Evolutionary conservation across 345 rosid species (phyloP).

Genomic region (Diplotaxis tenuifolia): DNA sequence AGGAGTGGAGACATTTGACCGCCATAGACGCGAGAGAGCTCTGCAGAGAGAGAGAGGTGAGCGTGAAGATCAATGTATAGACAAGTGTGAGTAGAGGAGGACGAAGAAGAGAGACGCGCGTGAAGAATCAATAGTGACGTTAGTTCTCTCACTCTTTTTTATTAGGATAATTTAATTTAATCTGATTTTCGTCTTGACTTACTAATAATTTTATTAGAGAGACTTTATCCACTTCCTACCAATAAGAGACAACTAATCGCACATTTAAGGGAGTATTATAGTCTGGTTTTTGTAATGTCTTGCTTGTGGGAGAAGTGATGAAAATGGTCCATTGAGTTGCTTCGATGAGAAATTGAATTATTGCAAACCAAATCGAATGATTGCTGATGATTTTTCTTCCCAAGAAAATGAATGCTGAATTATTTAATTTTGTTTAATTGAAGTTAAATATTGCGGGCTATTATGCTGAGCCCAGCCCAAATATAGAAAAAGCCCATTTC

Average conservation of each 20-base stretch:
- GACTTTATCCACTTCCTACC: conserved; percentile 25
- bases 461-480: no score
- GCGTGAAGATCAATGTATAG: conserved; percentile 25
- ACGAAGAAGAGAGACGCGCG: conserved; percentile 28
- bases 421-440: no score
- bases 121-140: conserved; percentile 20
- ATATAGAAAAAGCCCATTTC: not conserved
- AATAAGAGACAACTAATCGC: not conserved
- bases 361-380: conserved; percentile 24
- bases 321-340: conserved; percentile 21
- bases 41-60: not conserved
- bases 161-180: not conserved
- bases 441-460: no score
- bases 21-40: conserved; percentile 26
- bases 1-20: conserved; percentile 14
- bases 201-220: not conserved
- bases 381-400: not conserved
- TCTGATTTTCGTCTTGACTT: not conserved
- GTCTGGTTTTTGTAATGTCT: not conserved
- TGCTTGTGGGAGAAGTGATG: conserved; percentile 35
- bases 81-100: conserved; percentile 12
- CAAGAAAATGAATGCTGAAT: no score
- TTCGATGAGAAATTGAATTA: not conserved
- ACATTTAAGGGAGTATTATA: not conserved
- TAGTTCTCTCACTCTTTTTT: conserved; percentile 5